A percentile compares a stretch with the other conserved stretches of the same genome.
Conservation (phyloP, 192 early-diverging fungal species). For the Podochytrium sp. region DNA sequence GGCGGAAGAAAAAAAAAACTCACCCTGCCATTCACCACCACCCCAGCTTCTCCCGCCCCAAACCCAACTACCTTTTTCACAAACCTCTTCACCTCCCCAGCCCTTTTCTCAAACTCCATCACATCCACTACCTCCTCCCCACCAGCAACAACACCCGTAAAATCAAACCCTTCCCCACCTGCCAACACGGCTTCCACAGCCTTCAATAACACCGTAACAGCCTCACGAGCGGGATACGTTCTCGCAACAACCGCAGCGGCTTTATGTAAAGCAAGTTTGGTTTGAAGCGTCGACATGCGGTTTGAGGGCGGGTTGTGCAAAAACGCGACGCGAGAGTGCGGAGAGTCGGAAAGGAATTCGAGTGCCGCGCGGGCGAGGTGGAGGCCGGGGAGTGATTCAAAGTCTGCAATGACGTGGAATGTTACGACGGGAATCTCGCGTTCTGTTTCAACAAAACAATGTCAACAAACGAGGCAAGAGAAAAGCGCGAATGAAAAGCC, state of each 20-base stretch:
- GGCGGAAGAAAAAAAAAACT: neutral
- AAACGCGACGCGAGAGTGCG: conserved; percentile 51
- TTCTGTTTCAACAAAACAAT: neutral
- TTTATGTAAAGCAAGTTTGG: neutral
- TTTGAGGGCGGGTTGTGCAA: conserved; percentile 53
- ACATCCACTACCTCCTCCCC: neutral
- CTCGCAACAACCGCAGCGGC: neutral
- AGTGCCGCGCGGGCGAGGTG: conserved; percentile 37
- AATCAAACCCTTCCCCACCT: neutral
- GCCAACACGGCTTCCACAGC: neutral
- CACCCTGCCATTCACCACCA: conserved; percentile 50
- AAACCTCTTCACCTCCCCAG: neutral
- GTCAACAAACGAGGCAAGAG: neutral
- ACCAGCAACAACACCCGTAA: neutral
- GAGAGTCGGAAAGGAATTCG: conserved; percentile 6
- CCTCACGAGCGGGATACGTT: neutral
- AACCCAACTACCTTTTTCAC: conserved; percentile 20
- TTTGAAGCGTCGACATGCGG: neutral
- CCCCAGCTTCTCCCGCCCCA: conserved; percentile 20
- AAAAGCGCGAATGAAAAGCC: neutral
- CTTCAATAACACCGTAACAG: neutral
- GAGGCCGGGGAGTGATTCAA: conserved; percentile 46
- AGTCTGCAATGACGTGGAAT: conserved; percentile 40
- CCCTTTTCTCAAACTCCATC: conserved; percentile 6
- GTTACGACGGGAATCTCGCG: conserved; percentile 23